Evolutionary conservation across 345 rosid genomes (phyloP).

Genomic region (Dovyalis caffra): DNA sequence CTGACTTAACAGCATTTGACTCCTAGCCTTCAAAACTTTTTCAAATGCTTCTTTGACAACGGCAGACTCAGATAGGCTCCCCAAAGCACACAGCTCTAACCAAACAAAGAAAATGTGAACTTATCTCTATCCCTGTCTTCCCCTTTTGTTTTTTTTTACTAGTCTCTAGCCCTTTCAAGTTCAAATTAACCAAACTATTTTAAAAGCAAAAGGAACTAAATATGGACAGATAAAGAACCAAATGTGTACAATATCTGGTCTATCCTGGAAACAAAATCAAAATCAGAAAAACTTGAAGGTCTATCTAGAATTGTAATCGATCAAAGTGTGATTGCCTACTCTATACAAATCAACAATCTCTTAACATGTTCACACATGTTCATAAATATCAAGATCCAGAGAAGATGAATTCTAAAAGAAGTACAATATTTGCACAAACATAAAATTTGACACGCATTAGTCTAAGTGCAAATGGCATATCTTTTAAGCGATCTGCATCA

Average conservation of each 20-base stretch:
- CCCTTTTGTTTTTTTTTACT: no score
- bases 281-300: not conserved
- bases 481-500: not conserved
- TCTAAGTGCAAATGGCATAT: not conserved
- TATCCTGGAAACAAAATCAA: not conserved
- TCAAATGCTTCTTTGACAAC: no score
- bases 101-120: no score
- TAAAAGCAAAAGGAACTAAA: not conserved
- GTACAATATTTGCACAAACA: not conserved
- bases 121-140: no score
- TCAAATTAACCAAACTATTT: not conserved
- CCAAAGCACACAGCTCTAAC: no score
- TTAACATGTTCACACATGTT: not conserved
- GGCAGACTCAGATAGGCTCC: no score
- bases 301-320: not conserved
- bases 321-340: not conserved
- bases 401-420: not conserved
- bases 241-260: no score
- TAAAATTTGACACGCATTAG: not conserved
- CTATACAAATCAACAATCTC: not conserved
- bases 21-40: no score
- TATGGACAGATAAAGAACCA: not conserved
- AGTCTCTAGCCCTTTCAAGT: not conserved
- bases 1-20: no score
- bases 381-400: not conserved